Percentiles rank a stretch among this genome's conserved stretches.
These are phyloP conservation scores for Skeletonema potamos DNA, from an alignment of 108 stramenopile genomes.

Conservation along the genomic window DNA sequence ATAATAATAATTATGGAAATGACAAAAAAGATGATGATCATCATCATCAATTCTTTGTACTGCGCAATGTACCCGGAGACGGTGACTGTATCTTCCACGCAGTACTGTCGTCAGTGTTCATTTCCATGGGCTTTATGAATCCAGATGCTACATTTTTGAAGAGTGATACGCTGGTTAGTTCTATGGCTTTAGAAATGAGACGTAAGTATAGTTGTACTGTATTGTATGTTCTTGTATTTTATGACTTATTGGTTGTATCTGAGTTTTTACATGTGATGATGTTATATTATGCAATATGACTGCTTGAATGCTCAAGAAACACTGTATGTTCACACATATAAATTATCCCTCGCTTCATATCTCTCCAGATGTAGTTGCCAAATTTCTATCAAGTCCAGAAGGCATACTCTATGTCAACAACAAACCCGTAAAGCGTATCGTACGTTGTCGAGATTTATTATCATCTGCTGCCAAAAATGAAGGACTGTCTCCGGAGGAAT, in stretches of 20 bases:
- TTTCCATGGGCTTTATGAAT: conserved; percentile 53
- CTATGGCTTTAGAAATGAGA: conserved; percentile 46
- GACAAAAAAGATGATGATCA: background rate
- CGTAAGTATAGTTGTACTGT: background rate
- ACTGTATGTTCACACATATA: background rate
- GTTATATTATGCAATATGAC: no score
- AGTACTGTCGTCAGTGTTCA: conserved; percentile 57
- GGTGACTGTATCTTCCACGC: conserved; percentile 82
- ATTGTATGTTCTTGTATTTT: no score
- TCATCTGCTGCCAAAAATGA: conserved; percentile 54
- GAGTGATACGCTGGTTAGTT: conserved; percentile 17
- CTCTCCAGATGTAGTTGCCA: conserved; percentile 58
- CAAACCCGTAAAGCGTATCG: conserved; percentile 42
- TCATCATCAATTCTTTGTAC: conserved; percentile 18
- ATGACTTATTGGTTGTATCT: no score
- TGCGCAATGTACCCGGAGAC: conserved; percentile 76
- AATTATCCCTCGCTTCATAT: background rate
- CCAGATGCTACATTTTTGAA: conserved; percentile 11
- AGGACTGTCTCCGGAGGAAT: conserved; percentile 53
- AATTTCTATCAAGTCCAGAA: conserved; percentile 49
- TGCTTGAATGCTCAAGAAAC: no score
- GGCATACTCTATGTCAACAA: conserved; percentile 54
- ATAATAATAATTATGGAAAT: background rate
- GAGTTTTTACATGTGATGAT: no score
- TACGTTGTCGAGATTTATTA: conserved; percentile 48